Percentiles rank a stretch among this genome's conserved stretches.
Evolutionary conservation across 2,329 filamentous ascomycete genomes (phyloP).

Genomic region (Coniochaeta hoffmannii): DNA sequence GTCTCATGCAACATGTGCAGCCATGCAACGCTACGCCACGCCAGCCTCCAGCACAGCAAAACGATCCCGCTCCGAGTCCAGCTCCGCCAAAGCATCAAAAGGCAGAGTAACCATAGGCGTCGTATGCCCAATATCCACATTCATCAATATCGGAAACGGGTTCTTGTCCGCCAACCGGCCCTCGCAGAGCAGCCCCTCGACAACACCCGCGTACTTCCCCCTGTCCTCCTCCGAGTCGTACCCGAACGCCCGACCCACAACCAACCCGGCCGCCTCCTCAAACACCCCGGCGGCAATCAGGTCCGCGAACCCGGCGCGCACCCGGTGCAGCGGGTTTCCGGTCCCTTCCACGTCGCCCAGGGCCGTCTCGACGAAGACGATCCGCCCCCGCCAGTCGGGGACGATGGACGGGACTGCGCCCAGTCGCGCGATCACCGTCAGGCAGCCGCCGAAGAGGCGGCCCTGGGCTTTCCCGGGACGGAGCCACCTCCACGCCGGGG

Average conservation of each 20-base stretch:
- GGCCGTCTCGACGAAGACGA: constrained; percentile 34
- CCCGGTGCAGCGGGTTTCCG: constrained; percentile 19
- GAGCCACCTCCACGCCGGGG: constrained; percentile 28
- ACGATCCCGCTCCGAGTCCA: constrained; percentile 29
- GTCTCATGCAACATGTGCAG: no score
- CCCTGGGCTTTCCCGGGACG: constrained; percentile 29
- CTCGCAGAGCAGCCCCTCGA: constrained; percentile 27
- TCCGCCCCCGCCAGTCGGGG: constrained; percentile 28
- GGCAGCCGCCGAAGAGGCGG: constrained; percentile 33
- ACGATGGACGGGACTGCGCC: constrained; percentile 23
- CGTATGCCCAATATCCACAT: constrained; percentile 35
- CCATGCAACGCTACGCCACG: neutral
- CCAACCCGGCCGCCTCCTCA: constrained; percentile 30
- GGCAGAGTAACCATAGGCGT: constrained; percentile 33
- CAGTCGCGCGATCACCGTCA: constrained; percentile 31
- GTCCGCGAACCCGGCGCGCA: constrained; percentile 29
- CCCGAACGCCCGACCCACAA: constrained; percentile 32
- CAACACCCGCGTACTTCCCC: constrained; percentile 20
- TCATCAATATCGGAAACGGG: constrained; percentile 31
- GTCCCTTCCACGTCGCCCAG: constrained; percentile 18
- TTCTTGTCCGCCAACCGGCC: constrained; percentile 18
- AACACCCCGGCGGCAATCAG: constrained; percentile 33
- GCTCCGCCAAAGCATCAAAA: constrained; percentile 24
- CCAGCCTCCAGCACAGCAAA: constrained; percentile 20
- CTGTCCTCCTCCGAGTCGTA: constrained; percentile 25